Base-by-base conservation (phyloP, 352 stramenopile genomes). In the Ophiocytium majus region DNA sequence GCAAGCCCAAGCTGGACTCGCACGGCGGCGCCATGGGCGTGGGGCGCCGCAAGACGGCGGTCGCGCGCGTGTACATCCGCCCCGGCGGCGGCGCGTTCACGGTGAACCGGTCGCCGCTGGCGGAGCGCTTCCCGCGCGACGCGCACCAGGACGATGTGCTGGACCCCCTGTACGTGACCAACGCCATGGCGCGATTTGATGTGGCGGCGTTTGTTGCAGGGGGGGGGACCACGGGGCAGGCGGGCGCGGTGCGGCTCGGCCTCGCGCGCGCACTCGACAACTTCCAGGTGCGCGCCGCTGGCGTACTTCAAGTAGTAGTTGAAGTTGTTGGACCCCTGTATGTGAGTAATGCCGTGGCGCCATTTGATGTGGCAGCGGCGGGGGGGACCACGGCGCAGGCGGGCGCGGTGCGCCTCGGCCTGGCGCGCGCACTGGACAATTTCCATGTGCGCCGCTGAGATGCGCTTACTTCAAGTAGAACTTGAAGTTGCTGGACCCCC, bases 151-250 rank as follows among this genome's bases (percentile, higher is more conserved):
- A 86, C 36, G 74, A 82, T 49, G 79, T 87, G 9, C 63, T 93
- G n/a, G 83, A 89, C 79, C 91, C 91, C 10, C 85, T 93, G 0
- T 43, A 91, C 5, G 82, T 89, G 19, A 90, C 91, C 1, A 33
- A 86, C 19, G 85, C 84, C 0, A 81, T 90, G 28, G 94, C 94
- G 79, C 87, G 91, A 79, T 98, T 98, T 83, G 94, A 98, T 89
- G 92, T 98, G 80, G 94, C 93, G 89, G 95, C 91, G 90, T 97
- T 92, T 14, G 94, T 97, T 23, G 94, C 93, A 43, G 95, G 95
- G 76, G 95, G 95, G 43, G 95, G 95, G 0, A 88, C 94, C 85
- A 95, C 91, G 31, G 95, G 95, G 64, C 95, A 98, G 90, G 92
- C 94, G 0, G 94, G 94, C 32, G 95, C 95, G 17, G 89, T 98